Conservation (phyloP, 2,329 filamentous ascomycete species). For the Botrytis fabae region DNA sequence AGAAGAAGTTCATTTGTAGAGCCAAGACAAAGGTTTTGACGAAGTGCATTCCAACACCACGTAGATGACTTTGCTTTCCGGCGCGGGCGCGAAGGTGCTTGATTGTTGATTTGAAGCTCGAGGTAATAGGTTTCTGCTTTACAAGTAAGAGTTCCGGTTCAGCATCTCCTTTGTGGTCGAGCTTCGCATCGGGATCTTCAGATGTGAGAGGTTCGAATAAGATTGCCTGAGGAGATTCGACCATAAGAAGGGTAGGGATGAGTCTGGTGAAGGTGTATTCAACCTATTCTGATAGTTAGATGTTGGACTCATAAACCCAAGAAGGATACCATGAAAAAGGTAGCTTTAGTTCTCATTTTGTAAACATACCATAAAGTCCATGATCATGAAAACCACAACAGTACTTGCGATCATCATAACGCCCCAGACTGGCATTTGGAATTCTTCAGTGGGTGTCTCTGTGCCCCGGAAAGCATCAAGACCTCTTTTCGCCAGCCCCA, state of each 20-base stretch:
- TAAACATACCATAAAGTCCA: constrained; percentile 28
- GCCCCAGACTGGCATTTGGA: constrained; percentile 34
- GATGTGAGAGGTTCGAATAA: constrained; percentile 47
- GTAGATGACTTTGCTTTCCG: constrained; percentile 67
- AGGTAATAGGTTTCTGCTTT: constrained; percentile 59
- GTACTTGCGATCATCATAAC: constrained; percentile 28
- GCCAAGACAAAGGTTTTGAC: constrained; percentile 47
- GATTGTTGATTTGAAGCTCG: constrained; percentile 57
- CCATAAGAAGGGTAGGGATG: constrained; percentile 61
- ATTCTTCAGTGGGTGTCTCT: not conserved
- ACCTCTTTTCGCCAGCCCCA: constrained; percentile 2
- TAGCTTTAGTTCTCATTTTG: not conserved
- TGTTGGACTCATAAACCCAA: not conserved
- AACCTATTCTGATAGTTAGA: constrained; percentile 38
- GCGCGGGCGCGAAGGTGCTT: constrained; percentile 61
- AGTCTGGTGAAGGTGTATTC: constrained; percentile 61
- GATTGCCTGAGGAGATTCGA: constrained; percentile 58
- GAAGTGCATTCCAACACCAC: constrained; percentile 59
- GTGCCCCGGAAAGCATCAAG: not conserved
- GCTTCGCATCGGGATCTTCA: constrained; percentile 40
- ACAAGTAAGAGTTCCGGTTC: constrained; percentile 48
- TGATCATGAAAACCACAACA: constrained; percentile 20
- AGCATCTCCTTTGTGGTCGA: constrained; percentile 38
- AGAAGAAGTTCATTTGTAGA: constrained; percentile 42
- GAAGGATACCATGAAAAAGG: not conserved